A percentile compares a stretch with the other conserved stretches of the same genome.
Conservation (phyloP, 108 stramenopile species). For the Conticribra weissflogii region DNA sequence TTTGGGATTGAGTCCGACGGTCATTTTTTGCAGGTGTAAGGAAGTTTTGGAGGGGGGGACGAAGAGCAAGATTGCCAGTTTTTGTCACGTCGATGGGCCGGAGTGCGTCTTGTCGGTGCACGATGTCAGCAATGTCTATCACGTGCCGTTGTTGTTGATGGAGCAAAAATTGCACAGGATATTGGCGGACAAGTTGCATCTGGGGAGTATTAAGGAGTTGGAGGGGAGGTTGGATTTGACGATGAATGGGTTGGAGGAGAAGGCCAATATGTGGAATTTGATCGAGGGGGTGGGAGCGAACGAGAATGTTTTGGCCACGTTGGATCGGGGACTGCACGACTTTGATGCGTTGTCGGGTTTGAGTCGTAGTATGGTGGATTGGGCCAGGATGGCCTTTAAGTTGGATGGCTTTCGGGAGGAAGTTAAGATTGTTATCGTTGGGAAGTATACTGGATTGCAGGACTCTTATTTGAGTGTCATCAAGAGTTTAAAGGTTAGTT, state of each 20-base stretch:
- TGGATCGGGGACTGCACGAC: constrained; percentile 22
- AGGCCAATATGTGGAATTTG: constrained; percentile 50
- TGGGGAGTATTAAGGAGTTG: constrained; percentile 31
- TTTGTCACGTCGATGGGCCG: constrained; percentile 94
- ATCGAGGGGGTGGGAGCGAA: constrained; percentile 38
- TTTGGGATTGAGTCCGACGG: constrained; percentile 91
- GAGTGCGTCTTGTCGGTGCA: constrained; percentile 91
- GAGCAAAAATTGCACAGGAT: constrained; percentile 90
- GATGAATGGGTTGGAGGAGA: constrained; percentile 69
- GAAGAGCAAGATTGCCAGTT: constrained; percentile 90
- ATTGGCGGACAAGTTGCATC: constrained; percentile 46
- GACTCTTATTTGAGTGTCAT: constrained; percentile 96
- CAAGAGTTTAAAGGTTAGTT: constrained; percentile 89
- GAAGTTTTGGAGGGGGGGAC: constrained; percentile 83
- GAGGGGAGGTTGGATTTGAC: constrained; percentile 55
- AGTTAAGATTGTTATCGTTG: constrained; percentile 94
- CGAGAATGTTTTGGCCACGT: constrained; percentile 28
- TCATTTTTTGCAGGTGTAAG: constrained; percentile 95
- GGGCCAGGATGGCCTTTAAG: constrained; percentile 88
- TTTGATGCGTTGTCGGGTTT: constrained; percentile 26
- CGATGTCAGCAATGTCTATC: constrained; percentile 99
- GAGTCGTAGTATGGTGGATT: constrained; percentile 73
- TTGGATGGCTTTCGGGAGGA: constrained; percentile 77
- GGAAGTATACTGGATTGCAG: constrained; percentile 95
- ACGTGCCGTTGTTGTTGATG: constrained; percentile 93